Percentiles rank a stretch among this genome's conserved stretches.
Evolutionary conservation across 2,329 filamentous ascomycete species (phyloP).

Genomic region (Cladosporium sp.): DNA sequence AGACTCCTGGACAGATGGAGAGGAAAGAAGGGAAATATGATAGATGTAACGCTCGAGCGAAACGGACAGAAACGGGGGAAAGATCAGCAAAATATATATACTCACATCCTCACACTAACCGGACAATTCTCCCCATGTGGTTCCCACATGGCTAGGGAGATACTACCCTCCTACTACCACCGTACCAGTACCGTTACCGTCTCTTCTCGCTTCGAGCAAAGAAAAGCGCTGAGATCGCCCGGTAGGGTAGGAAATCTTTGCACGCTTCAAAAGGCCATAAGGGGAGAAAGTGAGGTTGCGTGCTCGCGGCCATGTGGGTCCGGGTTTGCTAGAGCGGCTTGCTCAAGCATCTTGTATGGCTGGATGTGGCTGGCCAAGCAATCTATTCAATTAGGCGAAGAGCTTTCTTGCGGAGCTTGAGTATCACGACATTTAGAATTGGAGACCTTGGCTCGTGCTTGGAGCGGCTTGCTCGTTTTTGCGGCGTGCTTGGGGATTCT

Average conservation of each 20-base stretch:
- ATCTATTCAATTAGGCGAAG: no score
- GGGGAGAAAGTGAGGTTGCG: conserved; percentile 10
- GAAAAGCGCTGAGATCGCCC: not conserved
- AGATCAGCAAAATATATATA: no score
- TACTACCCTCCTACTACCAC: not conserved
- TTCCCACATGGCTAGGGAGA: not conserved
- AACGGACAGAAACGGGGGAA: not conserved
- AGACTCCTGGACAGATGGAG: not conserved
- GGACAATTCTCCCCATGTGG: not conserved
- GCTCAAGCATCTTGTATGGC: not conserved
- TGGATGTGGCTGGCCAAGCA: not conserved
- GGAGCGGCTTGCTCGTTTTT: no score
- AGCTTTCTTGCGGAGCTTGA: no score
- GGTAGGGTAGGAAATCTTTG: not conserved
- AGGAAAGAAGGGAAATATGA: not conserved
- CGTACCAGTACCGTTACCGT: no score
- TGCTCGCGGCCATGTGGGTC: conserved; percentile 11
- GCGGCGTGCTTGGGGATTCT: no score
- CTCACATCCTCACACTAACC: not conserved
- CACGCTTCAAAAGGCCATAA: not conserved
- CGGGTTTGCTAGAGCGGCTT: not conserved
- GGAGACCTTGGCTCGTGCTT: no score
- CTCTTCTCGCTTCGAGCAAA: not conserved
- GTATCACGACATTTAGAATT: no score
- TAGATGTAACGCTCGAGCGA: not conserved